Evolutionary conservation across 2,329 filamentous ascomycete genomes (phyloP).

Genomic region (Fusarium buxicola): DNA sequence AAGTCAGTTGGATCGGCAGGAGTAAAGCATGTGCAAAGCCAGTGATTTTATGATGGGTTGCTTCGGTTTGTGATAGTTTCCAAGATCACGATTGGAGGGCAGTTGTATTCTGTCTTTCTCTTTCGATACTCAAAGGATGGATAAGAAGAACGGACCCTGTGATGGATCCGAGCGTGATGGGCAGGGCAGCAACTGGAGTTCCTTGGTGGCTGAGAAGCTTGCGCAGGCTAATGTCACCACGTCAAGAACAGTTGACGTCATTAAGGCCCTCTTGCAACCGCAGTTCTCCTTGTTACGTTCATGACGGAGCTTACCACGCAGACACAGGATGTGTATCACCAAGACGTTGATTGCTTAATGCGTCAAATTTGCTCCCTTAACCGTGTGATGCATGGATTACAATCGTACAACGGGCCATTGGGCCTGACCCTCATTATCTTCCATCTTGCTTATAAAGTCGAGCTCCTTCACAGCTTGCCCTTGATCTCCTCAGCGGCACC

Average conservation of each 20-base stretch:
- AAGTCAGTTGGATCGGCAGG: not conserved
- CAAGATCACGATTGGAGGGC: not conserved
- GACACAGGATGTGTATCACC: no score
- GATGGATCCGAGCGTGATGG: no score
- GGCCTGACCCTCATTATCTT: slow-evolving; percentile 24
- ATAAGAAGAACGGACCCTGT: not conserved
- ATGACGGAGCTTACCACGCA: no score
- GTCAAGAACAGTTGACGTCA: no score
- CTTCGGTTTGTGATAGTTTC: not conserved
- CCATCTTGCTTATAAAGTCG: not conserved
- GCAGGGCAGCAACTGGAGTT: no score
- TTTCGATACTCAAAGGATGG: not conserved
- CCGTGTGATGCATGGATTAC: slow-evolving; percentile 37
- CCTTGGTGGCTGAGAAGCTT: no score
- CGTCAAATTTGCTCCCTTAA: slow-evolving; percentile 29
- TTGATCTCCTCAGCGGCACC: slow-evolving; percentile 30
- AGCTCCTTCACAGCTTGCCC: slow-evolving; percentile 33
- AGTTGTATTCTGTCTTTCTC: not conserved
- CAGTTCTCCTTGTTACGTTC: no score
- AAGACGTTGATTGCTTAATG: slow-evolving; percentile 7
- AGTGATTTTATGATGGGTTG: not conserved
- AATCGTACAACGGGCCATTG: slow-evolving; percentile 30
- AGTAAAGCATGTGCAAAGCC: not conserved
- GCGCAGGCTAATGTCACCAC: no score
- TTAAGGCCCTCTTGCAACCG: no score